phyloP scores from a whole-genome alignment of 345 rosid species.

The Gynandropsis gynandra region DNA sequence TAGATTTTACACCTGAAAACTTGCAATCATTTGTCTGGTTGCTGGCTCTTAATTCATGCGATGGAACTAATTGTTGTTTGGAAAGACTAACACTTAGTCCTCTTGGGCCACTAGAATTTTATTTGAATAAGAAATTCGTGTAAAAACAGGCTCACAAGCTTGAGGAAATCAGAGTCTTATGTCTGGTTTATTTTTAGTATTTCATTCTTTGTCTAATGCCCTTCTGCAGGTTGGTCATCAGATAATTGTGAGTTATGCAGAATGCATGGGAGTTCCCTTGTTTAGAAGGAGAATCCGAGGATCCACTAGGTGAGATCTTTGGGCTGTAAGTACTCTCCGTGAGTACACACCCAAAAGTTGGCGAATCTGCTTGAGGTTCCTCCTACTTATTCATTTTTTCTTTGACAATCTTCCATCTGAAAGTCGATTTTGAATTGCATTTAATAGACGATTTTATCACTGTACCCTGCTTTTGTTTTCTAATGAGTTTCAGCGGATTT shows the following conservation, averaged over 20 bases:
- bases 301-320: constrained; percentile 59
- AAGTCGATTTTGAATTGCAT: background rate
- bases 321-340: constrained; percentile 6
- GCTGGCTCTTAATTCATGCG: too few species aligned
- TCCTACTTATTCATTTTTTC: background rate
- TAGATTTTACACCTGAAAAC: too few species aligned
- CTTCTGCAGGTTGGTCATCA: constrained; percentile 80
- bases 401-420: too few species aligned
- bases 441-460: background rate
- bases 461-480: background rate
- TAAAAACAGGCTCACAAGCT: background rate
- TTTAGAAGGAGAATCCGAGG: constrained; percentile 76
- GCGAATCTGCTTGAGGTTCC: constrained; percentile 11
- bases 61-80: too few species aligned
- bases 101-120: background rate
- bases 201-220: constrained; percentile 6
- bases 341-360: too few species aligned
- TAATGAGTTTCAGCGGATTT: constrained; percentile 12
- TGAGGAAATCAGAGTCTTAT: background rate
- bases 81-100: too few species aligned
- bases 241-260: constrained; percentile 72
- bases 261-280: constrained; percentile 87
- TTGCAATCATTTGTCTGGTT: too few species aligned
- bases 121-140: background rate
- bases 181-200: background rate